phyloP scores from a whole-genome alignment of 2,329 filamentous ascomycete genomes.

The Nemania bipapillata region DNA sequence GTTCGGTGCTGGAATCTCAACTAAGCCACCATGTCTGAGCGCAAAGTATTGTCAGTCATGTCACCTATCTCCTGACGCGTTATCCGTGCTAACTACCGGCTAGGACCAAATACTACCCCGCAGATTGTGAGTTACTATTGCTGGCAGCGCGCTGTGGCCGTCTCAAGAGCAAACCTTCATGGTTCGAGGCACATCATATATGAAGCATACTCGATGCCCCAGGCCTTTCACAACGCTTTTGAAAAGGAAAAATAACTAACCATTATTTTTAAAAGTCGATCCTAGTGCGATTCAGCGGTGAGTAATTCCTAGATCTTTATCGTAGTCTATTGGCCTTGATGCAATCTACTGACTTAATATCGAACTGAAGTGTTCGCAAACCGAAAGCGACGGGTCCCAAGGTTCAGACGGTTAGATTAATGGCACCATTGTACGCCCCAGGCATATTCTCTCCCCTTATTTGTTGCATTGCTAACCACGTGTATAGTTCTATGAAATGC shows the following conservation, averaged over 20 bases:
- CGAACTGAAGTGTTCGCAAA: slow-evolving; percentile 60
- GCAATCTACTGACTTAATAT: slow-evolving; percentile 10
- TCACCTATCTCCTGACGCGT: slow-evolving; percentile 15
- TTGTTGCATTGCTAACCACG: slow-evolving; percentile 2
- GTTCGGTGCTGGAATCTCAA: background rate
- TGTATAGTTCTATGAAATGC: slow-evolving; percentile 53
- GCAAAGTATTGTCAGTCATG: slow-evolving; percentile 54
- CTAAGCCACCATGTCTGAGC: slow-evolving; percentile 56
- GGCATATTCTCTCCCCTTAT: background rate
- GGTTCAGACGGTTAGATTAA: slow-evolving; percentile 86
- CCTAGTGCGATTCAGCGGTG: slow-evolving; percentile 77
- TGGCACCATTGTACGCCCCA: slow-evolving; percentile 75
- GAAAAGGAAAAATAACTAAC: slow-evolving; percentile 9
- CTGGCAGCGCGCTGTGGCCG: background rate
- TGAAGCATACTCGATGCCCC: background rate
- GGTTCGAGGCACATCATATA: background rate
- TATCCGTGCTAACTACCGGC: slow-evolving; percentile 36
- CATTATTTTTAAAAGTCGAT: slow-evolving; percentile 65
- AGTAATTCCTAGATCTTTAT: slow-evolving; percentile 1
- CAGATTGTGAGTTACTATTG: slow-evolving; percentile 65
- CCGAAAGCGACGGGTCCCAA: slow-evolving; percentile 80
- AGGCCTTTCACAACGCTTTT: background rate
- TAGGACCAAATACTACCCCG: slow-evolving; percentile 68
- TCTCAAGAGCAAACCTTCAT: background rate
- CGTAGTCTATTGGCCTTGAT: background rate